These are phyloP conservation scores for Periconia sp. DNA, from an alignment of 2,329 filamentous ascomycete species.

Conservation along the genomic window DNA sequence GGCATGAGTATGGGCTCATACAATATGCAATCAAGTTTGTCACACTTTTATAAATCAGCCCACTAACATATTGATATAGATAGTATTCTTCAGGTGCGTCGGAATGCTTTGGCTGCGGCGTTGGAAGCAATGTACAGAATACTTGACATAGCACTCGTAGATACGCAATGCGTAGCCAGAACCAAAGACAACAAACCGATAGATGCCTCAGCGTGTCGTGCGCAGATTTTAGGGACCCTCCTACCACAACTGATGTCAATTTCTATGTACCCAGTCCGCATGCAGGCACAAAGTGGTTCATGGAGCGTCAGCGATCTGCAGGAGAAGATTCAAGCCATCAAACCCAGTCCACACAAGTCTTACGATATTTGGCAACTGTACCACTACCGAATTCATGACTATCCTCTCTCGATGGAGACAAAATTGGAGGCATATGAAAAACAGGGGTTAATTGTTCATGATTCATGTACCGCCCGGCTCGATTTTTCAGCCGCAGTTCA, in stretches of 20 bases:
- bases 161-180: background rate
- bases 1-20: background rate
- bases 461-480: conserved; percentile 3
- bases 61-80: background rate
- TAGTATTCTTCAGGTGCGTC: background rate
- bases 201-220: background rate
- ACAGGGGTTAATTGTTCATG: background rate
- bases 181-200: background rate
- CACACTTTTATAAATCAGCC: no score
- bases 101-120: background rate
- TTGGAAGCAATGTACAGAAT: no score
- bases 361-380: no score
- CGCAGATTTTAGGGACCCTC: conserved; percentile 1
- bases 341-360: background rate
- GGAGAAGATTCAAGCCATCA: background rate
- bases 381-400: no score
- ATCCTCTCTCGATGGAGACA: no score
- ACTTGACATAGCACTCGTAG: background rate
- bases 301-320: background rate
- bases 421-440: no score
- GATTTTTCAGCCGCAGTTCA: background rate
- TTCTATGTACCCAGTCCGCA: background rate
- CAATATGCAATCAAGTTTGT: no score
- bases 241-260: background rate
- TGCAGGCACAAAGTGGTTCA: background rate